Base-by-base conservation (phyloP, 768 basidiomycete species). In the Phaeotremella skinneri region DNA sequence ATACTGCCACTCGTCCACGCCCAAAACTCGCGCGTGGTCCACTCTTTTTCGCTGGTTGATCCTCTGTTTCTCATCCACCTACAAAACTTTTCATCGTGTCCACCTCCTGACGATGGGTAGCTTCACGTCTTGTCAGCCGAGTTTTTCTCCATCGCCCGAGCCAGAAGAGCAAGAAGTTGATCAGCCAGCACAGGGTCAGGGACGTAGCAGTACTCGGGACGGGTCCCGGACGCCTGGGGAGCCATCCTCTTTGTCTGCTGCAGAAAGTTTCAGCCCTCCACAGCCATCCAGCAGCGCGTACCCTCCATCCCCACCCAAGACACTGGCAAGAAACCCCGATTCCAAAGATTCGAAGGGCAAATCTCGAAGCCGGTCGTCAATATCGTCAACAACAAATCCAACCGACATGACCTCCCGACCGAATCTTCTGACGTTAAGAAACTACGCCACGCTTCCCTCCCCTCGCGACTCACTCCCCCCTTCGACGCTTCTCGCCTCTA, bases 391-490 rank as follows among this genome's bases (percentile, higher is more conserved):
- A 23, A 6, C 11, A 6, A 13, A 7, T 7, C 43, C 43, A 45
- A 20, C 7, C 20, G 21, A 13, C 7, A 45, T 45, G 43, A 9
- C 11, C 6, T 39, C n/a, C 37, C 43, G 43, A 45, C 13, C 20
- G 9, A 45, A 45, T 49, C n/a, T 63, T 20, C n/a, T 45, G 25
- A 61, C 61, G 23, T 51, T 74, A 7, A 43, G 68, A 23, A 43
- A 29, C 16, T 74, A 72, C 49, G 73, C 73, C 4, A 68, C 62
- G n/a, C 20, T 63, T 7, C 54, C 55, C 1, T 47, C 60, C 25
- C 70, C 73, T 3, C 21, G 32, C 1, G 21, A 26, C 0, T 62
- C 62, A 2, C 26, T 74, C 9, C 51, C 70, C 1, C 52, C 68
- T 4, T 51, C 58, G 7, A 51, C 52, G 16, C 58, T 68, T n/a